A percentile compares a stretch with the other conserved stretches of the same genome.
These are phyloP conservation scores for Parmales sp. DNA, from an alignment of 108 stramenopile genomes.

Conservation along the genomic window DNA sequence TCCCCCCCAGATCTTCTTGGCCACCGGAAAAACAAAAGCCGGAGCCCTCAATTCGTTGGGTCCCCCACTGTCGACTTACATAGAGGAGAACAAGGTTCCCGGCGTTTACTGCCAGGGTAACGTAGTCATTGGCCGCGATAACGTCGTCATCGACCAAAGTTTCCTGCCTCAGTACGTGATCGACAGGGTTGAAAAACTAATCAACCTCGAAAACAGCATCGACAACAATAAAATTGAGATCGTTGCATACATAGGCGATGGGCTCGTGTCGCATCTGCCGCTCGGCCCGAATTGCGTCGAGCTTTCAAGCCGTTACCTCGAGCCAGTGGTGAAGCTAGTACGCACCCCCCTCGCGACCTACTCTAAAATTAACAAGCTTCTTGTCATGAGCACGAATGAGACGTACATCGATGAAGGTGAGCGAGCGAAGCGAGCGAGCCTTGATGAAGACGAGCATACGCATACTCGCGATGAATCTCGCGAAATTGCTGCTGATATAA, in stretches of 20 bases:
- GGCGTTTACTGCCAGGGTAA: constrained; percentile 69
- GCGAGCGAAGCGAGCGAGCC: no score
- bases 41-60: constrained; percentile 59
- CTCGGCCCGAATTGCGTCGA: background rate
- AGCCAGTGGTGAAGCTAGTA: no score
- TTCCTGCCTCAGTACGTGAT: constrained; percentile 35
- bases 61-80: background rate
- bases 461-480: no score
- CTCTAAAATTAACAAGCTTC: no score
- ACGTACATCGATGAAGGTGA: no score
- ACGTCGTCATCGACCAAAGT: constrained; percentile 75
- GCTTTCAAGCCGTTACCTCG: constrained; percentile 28
- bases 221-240: constrained; percentile 43
- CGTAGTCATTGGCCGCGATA: constrained; percentile 65
- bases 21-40: constrained; percentile 69
- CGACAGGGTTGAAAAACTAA: constrained; percentile 48
- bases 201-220: no score
- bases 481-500: background rate
- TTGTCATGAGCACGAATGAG: no score
- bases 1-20: constrained; percentile 50
- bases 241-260: constrained; percentile 76
- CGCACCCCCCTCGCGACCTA: no score
- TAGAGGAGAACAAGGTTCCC: constrained; percentile 29
- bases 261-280: background rate
- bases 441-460: no score